Percentiles rank a stretch among this genome's conserved stretches.
Evolutionary conservation across 2,329 filamentous ascomycete species (phyloP).

Genomic region (Esteya vermicola): DNA sequence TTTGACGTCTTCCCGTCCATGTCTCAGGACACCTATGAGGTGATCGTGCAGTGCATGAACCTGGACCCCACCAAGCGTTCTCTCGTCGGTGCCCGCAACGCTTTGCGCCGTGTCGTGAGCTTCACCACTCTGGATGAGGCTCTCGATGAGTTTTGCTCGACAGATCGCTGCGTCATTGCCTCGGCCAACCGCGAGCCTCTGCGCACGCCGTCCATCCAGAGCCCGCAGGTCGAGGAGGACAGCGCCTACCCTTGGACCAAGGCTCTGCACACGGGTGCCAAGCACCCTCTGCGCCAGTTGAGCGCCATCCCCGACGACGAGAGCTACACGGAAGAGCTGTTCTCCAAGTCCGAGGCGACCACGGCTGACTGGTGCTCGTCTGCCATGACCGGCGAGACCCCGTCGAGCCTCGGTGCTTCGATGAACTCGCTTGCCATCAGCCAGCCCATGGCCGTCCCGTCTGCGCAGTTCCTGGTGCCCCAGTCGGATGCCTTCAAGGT

Average conservation of each 20-base stretch:
- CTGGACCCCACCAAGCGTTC: constrained; percentile 84
- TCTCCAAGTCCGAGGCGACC: constrained; percentile 59
- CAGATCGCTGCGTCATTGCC: constrained; percentile 61
- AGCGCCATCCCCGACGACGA: constrained; percentile 70
- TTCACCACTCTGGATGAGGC: constrained; percentile 91
- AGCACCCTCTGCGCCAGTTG: constrained; percentile 62
- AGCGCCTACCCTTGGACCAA: constrained; percentile 91
- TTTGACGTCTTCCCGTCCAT: constrained; percentile 98
- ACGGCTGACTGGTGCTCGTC: constrained; percentile 65
- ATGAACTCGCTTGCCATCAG: constrained; percentile 58
- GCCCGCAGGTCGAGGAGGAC: constrained; percentile 55
- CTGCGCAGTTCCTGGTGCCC: constrained; percentile 8
- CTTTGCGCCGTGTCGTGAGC: constrained; percentile 65
- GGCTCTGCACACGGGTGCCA: constrained; percentile 64
- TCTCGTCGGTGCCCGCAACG: constrained; percentile 60
- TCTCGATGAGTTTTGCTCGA: constrained; percentile 85
- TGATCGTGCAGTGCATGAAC: constrained; percentile 80
- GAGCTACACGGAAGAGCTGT: constrained; percentile 73
- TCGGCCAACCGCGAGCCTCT: constrained; percentile 90
- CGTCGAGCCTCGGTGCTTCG: constrained; percentile 65
- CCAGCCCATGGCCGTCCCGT: constrained; percentile 21
- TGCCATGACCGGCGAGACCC: constrained; percentile 58
- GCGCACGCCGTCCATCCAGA: constrained; percentile 88
- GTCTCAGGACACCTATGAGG: constrained; percentile 95
- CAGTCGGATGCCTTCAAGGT: constrained; percentile 22